phyloP scores from a whole-genome alignment of 805 yeast species.

The Pachysolen tannophilus region DNA sequence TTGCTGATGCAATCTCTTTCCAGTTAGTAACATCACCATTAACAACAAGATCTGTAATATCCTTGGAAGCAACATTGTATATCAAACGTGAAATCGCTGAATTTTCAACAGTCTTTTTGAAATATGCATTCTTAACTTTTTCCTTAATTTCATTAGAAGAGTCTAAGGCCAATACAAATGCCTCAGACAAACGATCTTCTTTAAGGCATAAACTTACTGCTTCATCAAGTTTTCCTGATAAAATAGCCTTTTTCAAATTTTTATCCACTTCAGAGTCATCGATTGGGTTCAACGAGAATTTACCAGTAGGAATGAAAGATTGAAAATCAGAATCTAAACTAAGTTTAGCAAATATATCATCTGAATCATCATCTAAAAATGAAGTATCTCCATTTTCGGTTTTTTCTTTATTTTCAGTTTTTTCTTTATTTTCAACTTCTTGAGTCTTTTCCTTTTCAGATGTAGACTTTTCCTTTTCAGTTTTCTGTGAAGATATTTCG shows the following conservation, averaged over 20 bases:
- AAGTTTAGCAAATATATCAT: conserved; percentile 30
- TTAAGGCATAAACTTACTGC: conserved; percentile 67
- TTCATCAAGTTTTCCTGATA: conserved; percentile 51
- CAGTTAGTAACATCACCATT: conserved; percentile 75
- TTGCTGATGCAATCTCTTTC: conserved; percentile 72
- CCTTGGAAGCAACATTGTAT: conserved; percentile 48
- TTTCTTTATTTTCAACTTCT: conserved; percentile 13
- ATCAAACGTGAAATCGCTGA: conserved; percentile 67
- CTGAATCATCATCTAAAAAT: conserved; percentile 29
- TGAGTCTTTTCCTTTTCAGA: conserved; percentile 1
- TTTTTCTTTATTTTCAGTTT: conserved; percentile 12
- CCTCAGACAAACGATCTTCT: conserved; percentile 62
- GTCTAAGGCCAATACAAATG: conserved; percentile 70
- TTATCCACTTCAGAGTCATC: conserved; percentile 34
- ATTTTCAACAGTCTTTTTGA: conserved; percentile 42
- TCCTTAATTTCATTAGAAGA: conserved; percentile 55
- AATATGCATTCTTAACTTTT: conserved; percentile 66
- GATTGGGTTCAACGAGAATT: conserved; percentile 32
- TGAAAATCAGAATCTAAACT: conserved; percentile 20
- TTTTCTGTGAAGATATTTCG: conserved; percentile 9
- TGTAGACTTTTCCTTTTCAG: neutral
- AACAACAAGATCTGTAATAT: conserved; percentile 60
- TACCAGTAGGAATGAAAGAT: conserved; percentile 30
- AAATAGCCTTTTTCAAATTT: conserved; percentile 39
- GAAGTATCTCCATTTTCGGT: conserved; percentile 10